These are phyloP conservation scores for Cerioporus squamosus DNA, from an alignment of 1,284 basidiomycete genomes.

Conservation along the genomic window DNA sequence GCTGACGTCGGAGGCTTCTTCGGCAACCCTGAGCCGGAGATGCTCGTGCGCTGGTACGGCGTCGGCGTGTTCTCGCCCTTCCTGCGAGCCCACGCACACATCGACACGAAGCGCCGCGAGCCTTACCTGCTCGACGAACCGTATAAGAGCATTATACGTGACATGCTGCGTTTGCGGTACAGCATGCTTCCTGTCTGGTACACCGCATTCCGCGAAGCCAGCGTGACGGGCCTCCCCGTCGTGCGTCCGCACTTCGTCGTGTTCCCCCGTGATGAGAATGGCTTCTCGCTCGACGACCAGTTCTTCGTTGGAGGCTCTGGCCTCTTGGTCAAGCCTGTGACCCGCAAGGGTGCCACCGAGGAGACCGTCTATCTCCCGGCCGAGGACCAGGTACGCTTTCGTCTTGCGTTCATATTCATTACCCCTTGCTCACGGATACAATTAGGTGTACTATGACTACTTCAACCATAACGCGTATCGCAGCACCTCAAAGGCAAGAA, in stretches of 20 bases:
- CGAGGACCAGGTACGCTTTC: constrained; percentile 75
- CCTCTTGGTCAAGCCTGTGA: constrained; percentile 92
- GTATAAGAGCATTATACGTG: constrained; percentile 80
- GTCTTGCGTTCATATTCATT: neutral
- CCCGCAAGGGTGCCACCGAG: constrained; percentile 72
- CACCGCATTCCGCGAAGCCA: constrained; percentile 91
- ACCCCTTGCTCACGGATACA: neutral
- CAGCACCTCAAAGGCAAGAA: constrained; percentile 62
- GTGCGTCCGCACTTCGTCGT: constrained; percentile 92
- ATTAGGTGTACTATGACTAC: constrained; percentile 93
- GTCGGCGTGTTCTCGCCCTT: constrained; percentile 96
- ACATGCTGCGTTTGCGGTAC: constrained; percentile 86
- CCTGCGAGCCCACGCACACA: constrained; percentile 98
- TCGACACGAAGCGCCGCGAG: constrained; percentile 97
- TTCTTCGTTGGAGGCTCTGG: constrained; percentile 92
- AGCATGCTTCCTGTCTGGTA: constrained; percentile 94
- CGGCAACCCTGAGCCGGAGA: constrained; percentile 92
- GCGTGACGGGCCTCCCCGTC: constrained; percentile 79
- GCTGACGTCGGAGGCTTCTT: constrained; percentile 99
- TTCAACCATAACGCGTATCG: constrained; percentile 74
- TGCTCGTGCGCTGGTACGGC: constrained; percentile 98
- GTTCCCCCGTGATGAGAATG: constrained; percentile 87
- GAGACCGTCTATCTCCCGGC: constrained; percentile 80
- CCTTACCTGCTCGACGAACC: constrained; percentile 94
- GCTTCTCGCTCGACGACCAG: constrained; percentile 93